Base-by-base conservation (phyloP, 1,284 basidiomycete genomes). In the Ceratobasidium sp. region DNA sequence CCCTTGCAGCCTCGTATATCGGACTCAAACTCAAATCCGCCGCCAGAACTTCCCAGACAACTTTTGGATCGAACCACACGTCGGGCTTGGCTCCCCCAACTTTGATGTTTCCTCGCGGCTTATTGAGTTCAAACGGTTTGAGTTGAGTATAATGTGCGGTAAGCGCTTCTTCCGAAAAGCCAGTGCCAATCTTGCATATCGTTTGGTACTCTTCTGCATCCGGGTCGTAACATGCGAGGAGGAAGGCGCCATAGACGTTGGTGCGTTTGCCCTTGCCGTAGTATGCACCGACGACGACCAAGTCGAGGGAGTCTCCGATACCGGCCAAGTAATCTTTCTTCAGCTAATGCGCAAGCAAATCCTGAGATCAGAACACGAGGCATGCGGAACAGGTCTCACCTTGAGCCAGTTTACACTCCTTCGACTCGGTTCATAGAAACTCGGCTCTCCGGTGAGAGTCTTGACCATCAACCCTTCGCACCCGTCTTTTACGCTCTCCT, bases 381-480 rank as follows among this genome's bases (percentile, higher is more conserved):
- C 28, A 40, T 18, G 40, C 20, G 40, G 13, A 18, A 71, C 51
- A 20, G 44, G 5, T 79, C 86, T 79, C 81, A 95, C 97, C 91
- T 99, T 99, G 15, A 99, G 88, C 98, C 98, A 99, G 84, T 99
- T 99, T 80, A 99, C 95, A 85, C 94, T 96, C 58, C 98, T 89
- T 76, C 97, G 88, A 84, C 95, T 97, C 1, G 98, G 98, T 85
- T 99, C 97, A 85, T 99, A 99, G 82, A 91, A 95, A 83, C 97
- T 96, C 18, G 93, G 93, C 53, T 95, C 92, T 33, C 92, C 95
- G 55, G 97, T 94, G 15, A 99, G 88, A 96, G 98, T 98, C 87
- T 99, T 99, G 80, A 99, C 96, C 98, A 99, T 98, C 68, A 99
- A 89, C 2, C 98, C 98, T 85, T 99, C 98, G 85, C 98, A 99